Conservation (phyloP, 2,329 filamentous ascomycete genomes). For the Didymella pinodella region DNA sequence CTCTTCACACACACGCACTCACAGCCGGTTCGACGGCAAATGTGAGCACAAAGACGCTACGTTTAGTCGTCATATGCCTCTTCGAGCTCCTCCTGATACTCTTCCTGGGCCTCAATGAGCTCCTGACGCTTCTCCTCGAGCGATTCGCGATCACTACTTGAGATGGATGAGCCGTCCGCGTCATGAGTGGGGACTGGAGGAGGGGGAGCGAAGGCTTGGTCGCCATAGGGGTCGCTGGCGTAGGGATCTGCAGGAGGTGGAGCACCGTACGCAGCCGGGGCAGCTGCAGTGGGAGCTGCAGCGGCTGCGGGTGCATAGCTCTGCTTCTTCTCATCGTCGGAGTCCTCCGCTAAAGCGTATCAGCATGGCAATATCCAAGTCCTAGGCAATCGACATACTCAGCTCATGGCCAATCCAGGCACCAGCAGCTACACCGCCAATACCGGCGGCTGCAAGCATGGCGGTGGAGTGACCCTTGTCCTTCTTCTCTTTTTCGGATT, state of each 20-base stretch:
- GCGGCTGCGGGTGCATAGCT: slow-evolving; percentile 22
- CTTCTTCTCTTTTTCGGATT: slow-evolving; percentile 49
- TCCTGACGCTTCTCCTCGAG: slow-evolving; percentile 63
- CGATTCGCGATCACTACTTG: slow-evolving; percentile 49
- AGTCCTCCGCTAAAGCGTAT: slow-evolving; percentile 39
- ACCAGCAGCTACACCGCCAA: slow-evolving; percentile 67
- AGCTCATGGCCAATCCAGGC: slow-evolving; percentile 65
- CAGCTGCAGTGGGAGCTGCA: slow-evolving; percentile 21
- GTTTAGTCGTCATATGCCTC: slow-evolving; percentile 39
- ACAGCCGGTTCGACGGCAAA: background rate
- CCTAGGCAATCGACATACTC: slow-evolving; percentile 52
- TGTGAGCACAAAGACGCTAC: background rate
- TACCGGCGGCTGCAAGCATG: slow-evolving; percentile 63
- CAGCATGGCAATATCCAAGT: slow-evolving; percentile 16
- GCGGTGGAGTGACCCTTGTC: slow-evolving; percentile 56
- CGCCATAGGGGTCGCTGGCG: slow-evolving; percentile 27
- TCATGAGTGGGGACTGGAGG: slow-evolving; percentile 53
- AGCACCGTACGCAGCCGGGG: slow-evolving; percentile 22
- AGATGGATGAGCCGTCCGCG: slow-evolving; percentile 52
- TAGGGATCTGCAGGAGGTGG: slow-evolving; percentile 3
- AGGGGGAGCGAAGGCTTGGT: slow-evolving; percentile 35
- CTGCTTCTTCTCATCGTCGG: slow-evolving; percentile 43
- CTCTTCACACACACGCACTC: background rate
- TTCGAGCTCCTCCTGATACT: slow-evolving; percentile 59
- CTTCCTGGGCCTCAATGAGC: slow-evolving; percentile 62